Evolutionary conservation across 768 basidiomycete species (phyloP).

Genomic region (Boletales sp.): DNA sequence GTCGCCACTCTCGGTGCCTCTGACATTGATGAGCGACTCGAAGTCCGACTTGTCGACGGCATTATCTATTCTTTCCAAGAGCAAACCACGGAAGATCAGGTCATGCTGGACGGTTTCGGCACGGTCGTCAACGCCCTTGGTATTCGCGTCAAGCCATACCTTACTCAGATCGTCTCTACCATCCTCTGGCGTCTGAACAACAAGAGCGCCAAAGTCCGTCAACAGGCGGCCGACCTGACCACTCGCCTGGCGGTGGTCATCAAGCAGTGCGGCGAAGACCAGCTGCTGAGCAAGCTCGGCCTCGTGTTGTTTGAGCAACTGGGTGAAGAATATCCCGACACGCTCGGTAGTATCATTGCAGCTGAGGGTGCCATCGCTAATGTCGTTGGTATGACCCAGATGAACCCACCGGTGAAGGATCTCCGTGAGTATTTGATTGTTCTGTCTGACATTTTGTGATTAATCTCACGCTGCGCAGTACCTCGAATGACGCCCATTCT

Average conservation of each 20-base stretch:
- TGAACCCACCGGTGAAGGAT: conserved; percentile 99
- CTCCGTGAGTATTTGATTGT: conserved; percentile 62
- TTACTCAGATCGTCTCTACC: conserved; percentile 98
- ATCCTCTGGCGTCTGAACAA: conserved; percentile 99
- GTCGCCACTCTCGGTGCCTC: conserved; percentile 92
- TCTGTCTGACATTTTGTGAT: neutral
- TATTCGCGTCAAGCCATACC: conserved; percentile 95
- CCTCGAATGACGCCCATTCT: conserved; percentile 99
- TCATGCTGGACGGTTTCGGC: conserved; percentile 98
- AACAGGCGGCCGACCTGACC: conserved; percentile 98
- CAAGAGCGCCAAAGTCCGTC: conserved; percentile 98
- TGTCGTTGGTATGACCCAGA: conserved; percentile 99
- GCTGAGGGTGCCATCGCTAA: conserved; percentile 99
- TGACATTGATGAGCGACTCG: conserved; percentile 94
- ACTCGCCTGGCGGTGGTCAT: conserved; percentile 95
- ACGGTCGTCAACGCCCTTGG: conserved; percentile 96
- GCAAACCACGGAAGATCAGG: conserved; percentile 97
- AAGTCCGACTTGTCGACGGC: conserved; percentile 92
- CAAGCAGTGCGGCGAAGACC: conserved; percentile 98
- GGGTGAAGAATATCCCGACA: conserved; percentile 99
- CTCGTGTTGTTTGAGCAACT: conserved; percentile 97
- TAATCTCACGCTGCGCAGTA: conserved; percentile 46
- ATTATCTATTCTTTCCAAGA: conserved; percentile 99
- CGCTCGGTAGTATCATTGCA: conserved; percentile 97
- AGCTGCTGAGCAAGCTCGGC: conserved; percentile 91